Base-by-base conservation (phyloP, 305 asterid species). In the Ilex paraguariensis region DNA sequence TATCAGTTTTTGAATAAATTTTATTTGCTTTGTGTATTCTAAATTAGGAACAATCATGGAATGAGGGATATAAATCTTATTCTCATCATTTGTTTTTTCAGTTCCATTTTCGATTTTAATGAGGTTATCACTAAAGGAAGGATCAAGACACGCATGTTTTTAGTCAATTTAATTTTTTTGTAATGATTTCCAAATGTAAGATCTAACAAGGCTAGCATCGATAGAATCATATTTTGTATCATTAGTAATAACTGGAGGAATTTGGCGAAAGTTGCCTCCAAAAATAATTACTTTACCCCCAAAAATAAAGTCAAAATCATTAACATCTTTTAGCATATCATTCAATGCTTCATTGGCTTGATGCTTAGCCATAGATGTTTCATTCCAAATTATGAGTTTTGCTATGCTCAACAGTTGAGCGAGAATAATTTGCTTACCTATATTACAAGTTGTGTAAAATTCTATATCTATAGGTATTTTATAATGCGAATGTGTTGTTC, bases 61-160 rank as follows among this genome's bases (percentile, higher is more conserved):
- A 0, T 4, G 28, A 7, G 51, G 63, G 1, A 65, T 42, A 1
- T 11, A 11, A 0, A 57, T 28, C 0, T 57, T 8, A 1, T 33
- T 46, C 7, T n/a, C 16, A 2, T 17, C 62, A 30, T 40, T 33
- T 3, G 7, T 9, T 1, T 32, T 14, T 31, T 56, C 57, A 0
- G 5, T 32, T 1, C 62, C 62, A 7, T 56, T 50, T 1, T 56
- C 64, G 0, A 39, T 40, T 0, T 42, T 0, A 0, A 66, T 15
- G 0, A 66, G 31, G 3, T 10, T 58, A n/a, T 45, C 45, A 6
- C 2, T 44, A 28, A 61, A 48, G 28, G 4, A 3, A 3, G 39
- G 65, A 61, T 61, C 65, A 15, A 7, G 4, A 55, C 65, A 5
- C 56, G 0, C 42, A 61, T 61, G 15, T 61, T 61, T 45, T 44